Percentiles rank a stretch among this genome's conserved stretches.
phyloP scores from a whole-genome alignment of 2,329 filamentous ascomycete genomes.

The Aureobasidium leucospermi region DNA sequence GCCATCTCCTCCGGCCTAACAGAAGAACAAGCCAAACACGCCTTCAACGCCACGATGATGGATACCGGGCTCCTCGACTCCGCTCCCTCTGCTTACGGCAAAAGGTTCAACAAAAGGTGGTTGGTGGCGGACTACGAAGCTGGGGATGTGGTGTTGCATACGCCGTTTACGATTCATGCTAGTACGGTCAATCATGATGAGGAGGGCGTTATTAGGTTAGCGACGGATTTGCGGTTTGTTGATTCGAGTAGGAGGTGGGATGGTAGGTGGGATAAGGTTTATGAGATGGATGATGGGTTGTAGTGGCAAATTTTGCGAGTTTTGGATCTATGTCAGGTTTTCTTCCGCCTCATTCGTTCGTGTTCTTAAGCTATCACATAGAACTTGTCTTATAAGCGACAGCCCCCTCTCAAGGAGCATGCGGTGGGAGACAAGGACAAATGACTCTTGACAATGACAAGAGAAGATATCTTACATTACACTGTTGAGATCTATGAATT shows the following conservation, averaged over 20 bases:
- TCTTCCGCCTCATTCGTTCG: too few species aligned
- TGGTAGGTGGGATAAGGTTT: slow-evolving; percentile 9
- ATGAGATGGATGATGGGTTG: slow-evolving; percentile 10
- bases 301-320: neutral
- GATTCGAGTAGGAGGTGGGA: slow-evolving; percentile 2
- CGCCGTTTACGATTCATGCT: slow-evolving; percentile 2
- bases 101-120: slow-evolving; percentile 38
- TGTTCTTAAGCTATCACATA: too few species aligned
- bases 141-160: slow-evolving; percentile 44
- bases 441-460: too few species aligned
- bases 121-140: slow-evolving; percentile 48
- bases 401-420: too few species aligned
- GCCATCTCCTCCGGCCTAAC: slow-evolving; percentile 43
- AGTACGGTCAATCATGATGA: slow-evolving; percentile 8
- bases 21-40: slow-evolving; percentile 44
- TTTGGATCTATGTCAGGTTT: too few species aligned
- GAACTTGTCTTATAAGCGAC: too few species aligned
- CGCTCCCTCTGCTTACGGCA: slow-evolving; percentile 39
- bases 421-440: too few species aligned
- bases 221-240: slow-evolving; percentile 11
- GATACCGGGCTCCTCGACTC: slow-evolving; percentile 47
- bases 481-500: too few species aligned
- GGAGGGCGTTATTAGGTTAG: neutral
- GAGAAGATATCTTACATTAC: too few species aligned
- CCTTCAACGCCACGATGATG: slow-evolving; percentile 41